phyloP scores from a whole-genome alignment of 2,329 filamentous ascomycete species.

The Neofusicoccum kwambonambiense region DNA sequence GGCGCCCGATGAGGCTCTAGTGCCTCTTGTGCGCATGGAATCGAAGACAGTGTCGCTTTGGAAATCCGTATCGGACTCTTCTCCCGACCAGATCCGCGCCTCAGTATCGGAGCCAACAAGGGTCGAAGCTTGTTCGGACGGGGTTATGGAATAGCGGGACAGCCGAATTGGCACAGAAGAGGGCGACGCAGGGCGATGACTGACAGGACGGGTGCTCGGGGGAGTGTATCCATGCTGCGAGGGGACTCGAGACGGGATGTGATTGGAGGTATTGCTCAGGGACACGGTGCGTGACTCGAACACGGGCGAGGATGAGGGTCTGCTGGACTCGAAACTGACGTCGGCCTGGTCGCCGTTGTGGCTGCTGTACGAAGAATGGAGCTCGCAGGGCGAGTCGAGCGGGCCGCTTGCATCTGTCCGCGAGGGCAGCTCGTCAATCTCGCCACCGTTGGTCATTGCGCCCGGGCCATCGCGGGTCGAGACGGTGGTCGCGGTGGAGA shows the following conservation, averaged over 20 bases:
- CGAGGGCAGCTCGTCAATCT: slow-evolving; percentile 30
- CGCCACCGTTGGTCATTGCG: slow-evolving; percentile 34
- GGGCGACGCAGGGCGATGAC: slow-evolving; percentile 13
- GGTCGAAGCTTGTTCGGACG: slow-evolving; percentile 63
- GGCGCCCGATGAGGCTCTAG: slow-evolving; percentile 63
- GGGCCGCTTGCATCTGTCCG: slow-evolving; percentile 39
- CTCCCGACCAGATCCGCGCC: slow-evolving; percentile 62
- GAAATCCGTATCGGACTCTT: slow-evolving; percentile 76
- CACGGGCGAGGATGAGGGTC: slow-evolving; percentile 9
- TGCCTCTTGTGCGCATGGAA: slow-evolving; percentile 70
- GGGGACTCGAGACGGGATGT: slow-evolving; percentile 3
- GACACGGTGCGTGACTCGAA: slow-evolving; percentile 17
- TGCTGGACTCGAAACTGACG: slow-evolving; percentile 18
- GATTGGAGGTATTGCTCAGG: slow-evolving; percentile 15
- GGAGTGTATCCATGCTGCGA: slow-evolving; percentile 9
- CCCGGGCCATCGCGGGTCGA: slow-evolving; percentile 22
- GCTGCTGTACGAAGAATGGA: slow-evolving; percentile 27
- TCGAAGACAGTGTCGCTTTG: slow-evolving; percentile 77
- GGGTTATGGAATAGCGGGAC: slow-evolving; percentile 51
- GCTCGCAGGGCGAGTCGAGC: slow-evolving; percentile 28
- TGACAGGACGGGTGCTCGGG: slow-evolving; percentile 4
- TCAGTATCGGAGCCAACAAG: slow-evolving; percentile 70
- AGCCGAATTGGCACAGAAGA: slow-evolving; percentile 25
- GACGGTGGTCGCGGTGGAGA: slow-evolving; percentile 29
- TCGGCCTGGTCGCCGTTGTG: slow-evolving; percentile 16